Percentiles rank a stretch among this genome's conserved stretches.
Conservation (phyloP, 2,329 filamentous ascomycete genomes). For the Xylariales sp. region DNA sequence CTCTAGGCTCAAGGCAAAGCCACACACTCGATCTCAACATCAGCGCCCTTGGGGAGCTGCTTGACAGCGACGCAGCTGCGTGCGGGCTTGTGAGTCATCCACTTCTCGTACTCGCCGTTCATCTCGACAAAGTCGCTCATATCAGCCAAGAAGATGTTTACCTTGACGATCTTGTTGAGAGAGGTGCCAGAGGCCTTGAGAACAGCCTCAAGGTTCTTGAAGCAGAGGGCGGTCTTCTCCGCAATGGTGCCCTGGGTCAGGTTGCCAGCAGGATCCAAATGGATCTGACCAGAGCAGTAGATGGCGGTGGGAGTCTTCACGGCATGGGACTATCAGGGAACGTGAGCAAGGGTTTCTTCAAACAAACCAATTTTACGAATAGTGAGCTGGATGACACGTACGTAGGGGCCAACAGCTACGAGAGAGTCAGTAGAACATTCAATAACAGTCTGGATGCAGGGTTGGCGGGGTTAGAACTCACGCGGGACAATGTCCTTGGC, state of each 20-base stretch:
- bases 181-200: constrained; percentile 76
- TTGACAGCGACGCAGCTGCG: constrained; percentile 88
- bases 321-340: constrained; percentile 58
- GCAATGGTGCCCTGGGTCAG: constrained; percentile 55
- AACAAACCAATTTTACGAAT: no score
- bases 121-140: constrained; percentile 87
- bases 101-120: constrained; percentile 82
- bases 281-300: constrained; percentile 72
- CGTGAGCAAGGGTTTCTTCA: no score
- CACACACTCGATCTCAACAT: constrained; percentile 88
- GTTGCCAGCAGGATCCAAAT: constrained; percentile 53
- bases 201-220: constrained; percentile 79
- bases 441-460: constrained; percentile 25
- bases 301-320: constrained; percentile 62
- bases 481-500: constrained; percentile 56
- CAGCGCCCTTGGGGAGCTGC: constrained; percentile 78
- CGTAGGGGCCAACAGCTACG: constrained; percentile 59
- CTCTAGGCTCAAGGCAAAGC: constrained; percentile 47
- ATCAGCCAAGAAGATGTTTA: constrained; percentile 84
- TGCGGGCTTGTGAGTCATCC: constrained; percentile 80
- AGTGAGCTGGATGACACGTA: constrained; percentile 30
- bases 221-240: constrained; percentile 58
- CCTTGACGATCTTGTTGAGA: constrained; percentile 81
- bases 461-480: constrained; percentile 30
- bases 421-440: constrained; percentile 21